Conservation (phyloP, 495 filamentous ascomycete species). For the Aspergillus indologenus region DNA sequence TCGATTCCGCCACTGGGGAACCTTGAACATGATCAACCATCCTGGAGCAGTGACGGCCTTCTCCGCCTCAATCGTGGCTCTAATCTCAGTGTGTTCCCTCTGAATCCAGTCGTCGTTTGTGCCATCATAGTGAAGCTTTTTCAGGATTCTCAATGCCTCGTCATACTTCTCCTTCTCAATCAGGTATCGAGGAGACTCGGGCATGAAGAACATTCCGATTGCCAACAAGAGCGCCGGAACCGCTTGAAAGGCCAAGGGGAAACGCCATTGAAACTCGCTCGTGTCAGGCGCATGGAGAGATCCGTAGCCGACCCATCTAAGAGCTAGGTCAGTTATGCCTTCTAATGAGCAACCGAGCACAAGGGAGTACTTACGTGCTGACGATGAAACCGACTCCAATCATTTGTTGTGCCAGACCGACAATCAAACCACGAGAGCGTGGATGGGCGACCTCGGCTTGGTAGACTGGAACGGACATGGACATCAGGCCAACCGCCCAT, state of each 20-base stretch:
- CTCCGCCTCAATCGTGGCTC: conserved; percentile 45
- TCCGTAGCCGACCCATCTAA: conserved; percentile 57
- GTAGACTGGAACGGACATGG: conserved; percentile 58
- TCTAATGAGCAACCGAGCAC: background rate
- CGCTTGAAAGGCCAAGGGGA: conserved; percentile 53
- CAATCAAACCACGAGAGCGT: conserved; percentile 53
- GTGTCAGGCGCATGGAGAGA: conserved; percentile 40
- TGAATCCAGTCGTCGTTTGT: conserved; percentile 49
- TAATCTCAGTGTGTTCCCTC: conserved; percentile 47
- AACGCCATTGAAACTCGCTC: conserved; percentile 52
- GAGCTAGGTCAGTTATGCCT: background rate
- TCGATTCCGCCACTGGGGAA: conserved; percentile 48
- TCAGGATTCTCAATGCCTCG: conserved; percentile 47
- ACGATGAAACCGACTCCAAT: conserved; percentile 56
- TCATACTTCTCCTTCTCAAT: conserved; percentile 44
- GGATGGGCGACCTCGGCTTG: conserved; percentile 53
- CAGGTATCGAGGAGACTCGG: conserved; percentile 55
- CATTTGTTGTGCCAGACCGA: conserved; percentile 59
- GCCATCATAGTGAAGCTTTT: conserved; percentile 49
- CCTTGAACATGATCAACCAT: conserved; percentile 51
- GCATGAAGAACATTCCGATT: conserved; percentile 50
- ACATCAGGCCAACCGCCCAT: conserved; percentile 58
- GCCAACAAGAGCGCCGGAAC: conserved; percentile 44
- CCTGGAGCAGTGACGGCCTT: conserved; percentile 41
- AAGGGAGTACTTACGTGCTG: conserved; percentile 33